A percentile compares a stretch with the other conserved stretches of the same genome.
Conservation (phyloP, 495 filamentous ascomycete genomes). For the Letharia lupina region DNA sequence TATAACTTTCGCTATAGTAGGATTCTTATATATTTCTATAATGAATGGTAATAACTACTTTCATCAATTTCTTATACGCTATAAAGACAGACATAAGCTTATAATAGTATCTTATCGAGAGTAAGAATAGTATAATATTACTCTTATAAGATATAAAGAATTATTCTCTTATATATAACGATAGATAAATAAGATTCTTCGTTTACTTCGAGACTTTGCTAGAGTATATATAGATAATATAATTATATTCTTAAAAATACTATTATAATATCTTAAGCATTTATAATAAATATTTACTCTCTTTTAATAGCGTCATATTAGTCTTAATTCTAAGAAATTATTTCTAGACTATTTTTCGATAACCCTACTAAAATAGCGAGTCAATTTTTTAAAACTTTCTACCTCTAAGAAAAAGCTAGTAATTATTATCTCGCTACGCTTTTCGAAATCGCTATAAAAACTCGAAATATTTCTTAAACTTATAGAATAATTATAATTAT, state of each 20-base stretch:
- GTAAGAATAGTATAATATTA: not conserved
- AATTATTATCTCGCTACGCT: not conserved
- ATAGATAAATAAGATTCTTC: not conserved
- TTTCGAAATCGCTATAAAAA: not conserved
- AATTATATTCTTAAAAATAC: not conserved
- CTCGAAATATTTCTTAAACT: not conserved
- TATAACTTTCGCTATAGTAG: not conserved
- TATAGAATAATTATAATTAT: not conserved
- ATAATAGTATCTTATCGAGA: not conserved
- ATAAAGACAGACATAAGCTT: not conserved
- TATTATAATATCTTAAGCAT: not conserved
- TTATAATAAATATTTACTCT: not conserved
- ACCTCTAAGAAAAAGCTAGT: not conserved
- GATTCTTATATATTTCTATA: not conserved
- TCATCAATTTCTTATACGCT: not conserved
- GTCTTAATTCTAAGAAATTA: not conserved
- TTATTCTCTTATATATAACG: not conserved
- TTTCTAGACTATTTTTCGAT: not conserved
- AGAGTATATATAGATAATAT: not conserved
- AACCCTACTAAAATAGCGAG: not conserved
- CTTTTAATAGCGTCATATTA: not conserved
- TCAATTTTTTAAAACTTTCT: not conserved
- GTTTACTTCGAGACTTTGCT: not conserved
- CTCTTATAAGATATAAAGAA: not conserved
- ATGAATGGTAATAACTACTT: not conserved